Evolutionary conservation across 345 rosid species (phyloP).

Genomic region (Citrus sinensis): DVS_A1.0 CM039167.1:12451501-12452000

Average conservation of each 20-base stretch:
- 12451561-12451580: slow-evolving; percentile 44
- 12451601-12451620: slow-evolving; percentile 47
- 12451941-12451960: no score
- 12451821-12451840: no score
- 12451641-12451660: slow-evolving; percentile 37
- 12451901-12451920: no score
- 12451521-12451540: slow-evolving; percentile 58
- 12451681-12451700: slow-evolving; percentile 54
- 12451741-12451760: slow-evolving; percentile 66
- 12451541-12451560: slow-evolving; percentile 44
- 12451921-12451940: no score
- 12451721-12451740: slow-evolving; percentile 59
- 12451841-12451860: no score
- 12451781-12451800: slow-evolving; percentile 52
- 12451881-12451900: no score
- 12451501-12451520: slow-evolving; percentile 46
- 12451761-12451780: slow-evolving; percentile 50
- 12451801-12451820: no score
- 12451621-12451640: slow-evolving; percentile 65
- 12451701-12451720: slow-evolving; percentile 42
- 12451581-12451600: slow-evolving; percentile 43
- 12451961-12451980: no score
- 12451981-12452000: no score
- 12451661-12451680: slow-evolving; percentile 44
- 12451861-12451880: no score